These are phyloP conservation scores for Aspergillus nidulans DNA, from an alignment of 495 filamentous ascomycete genomes.

Conservation along the genomic window DNA sequence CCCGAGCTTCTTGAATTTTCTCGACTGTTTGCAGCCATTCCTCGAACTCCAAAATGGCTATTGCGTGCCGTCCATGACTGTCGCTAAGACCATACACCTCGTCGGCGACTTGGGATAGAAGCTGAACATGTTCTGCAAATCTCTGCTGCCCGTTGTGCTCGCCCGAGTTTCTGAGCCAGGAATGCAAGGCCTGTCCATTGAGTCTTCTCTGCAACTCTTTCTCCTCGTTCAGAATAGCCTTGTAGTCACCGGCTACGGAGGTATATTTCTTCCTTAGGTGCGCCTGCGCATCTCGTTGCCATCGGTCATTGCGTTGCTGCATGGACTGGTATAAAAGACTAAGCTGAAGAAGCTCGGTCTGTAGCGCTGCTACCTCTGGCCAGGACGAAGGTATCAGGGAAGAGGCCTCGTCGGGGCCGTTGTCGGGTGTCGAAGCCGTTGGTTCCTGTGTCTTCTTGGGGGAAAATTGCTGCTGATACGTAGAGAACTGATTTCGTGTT, in stretches of 20 bases:
- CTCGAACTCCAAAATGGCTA: constrained; percentile 35
- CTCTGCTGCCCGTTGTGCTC: constrained; percentile 25
- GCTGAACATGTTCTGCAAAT: constrained; percentile 40
- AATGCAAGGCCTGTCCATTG: constrained; percentile 36
- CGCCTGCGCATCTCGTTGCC: constrained; percentile 31
- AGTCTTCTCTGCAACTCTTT: constrained; percentile 34
- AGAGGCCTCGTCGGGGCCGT: constrained; percentile 8
- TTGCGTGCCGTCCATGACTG: constrained; percentile 30
- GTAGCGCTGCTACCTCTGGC: constrained; percentile 58
- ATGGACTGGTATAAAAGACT: constrained; percentile 58
- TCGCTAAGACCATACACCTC: constrained; percentile 37
- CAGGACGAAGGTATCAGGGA: constrained; percentile 36
- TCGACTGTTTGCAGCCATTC: constrained; percentile 40
- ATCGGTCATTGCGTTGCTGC: constrained; percentile 29
- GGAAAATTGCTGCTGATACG: constrained; percentile 65
- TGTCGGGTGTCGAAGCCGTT: constrained; percentile 36
- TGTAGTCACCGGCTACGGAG: constrained; percentile 33
- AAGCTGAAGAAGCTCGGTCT: constrained; percentile 70
- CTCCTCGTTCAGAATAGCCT: constrained; percentile 30
- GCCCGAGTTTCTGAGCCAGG: constrained; percentile 35
- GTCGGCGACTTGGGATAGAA: constrained; percentile 39
- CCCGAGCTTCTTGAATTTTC: constrained; percentile 24
- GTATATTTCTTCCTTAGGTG: constrained; percentile 38
- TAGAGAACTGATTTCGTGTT: constrained; percentile 55
- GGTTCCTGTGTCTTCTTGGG: constrained; percentile 62